Base-by-base conservation (phyloP, 495 filamentous ascomycete species). In the Entonaema liquescens region DNA sequence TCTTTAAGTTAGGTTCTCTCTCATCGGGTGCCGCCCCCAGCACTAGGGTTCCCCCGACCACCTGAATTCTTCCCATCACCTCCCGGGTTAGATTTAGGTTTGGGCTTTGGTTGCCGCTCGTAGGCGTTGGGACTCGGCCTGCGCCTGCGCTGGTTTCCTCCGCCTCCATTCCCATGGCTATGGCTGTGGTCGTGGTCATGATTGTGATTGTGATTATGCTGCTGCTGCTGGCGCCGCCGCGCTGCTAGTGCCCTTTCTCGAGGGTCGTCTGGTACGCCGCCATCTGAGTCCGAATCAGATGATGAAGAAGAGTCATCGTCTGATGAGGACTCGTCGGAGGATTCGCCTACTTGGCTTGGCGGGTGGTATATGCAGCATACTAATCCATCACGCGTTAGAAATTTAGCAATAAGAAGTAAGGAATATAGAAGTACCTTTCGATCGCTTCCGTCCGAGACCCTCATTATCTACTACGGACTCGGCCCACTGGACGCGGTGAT, bases 321-420 rank as follows among this genome's bases (percentile, higher is more conserved):
- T 11, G 88, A 89, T 7, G 89, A 89, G 26, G 89, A 91, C 72
- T 94, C 91, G 63, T 90, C 91, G 67, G 89, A 93, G 15, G 93
- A 97, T 78, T 98, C 95, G 78, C 91, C 95, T 8, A 94, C 88
- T 42, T 85, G 88, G 58, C 89, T 90, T 2, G 92, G 88, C 65
- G 92, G 91, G 82, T 97, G 94, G 83, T 98, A 99, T 77, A 98
- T 98, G 79, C 95, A 99, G 86, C 95, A 99, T 23, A 98, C 96
- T 98, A 72, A 28, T 1, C 3, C 13, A n/a, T 0, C 8, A 23
- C 5, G 1, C 19, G 26, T 64, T 55, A 61, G 49, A 26, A 6
- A 58, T 56, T 29, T 8, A 5, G 25, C 15, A 29, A 28, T 23
- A 17, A 7, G 31, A 21, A 28, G 23, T 23, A 12, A 40, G 17